phyloP scores from a whole-genome alignment of 2,329 filamentous ascomycete species.

The Colletotrichum nymphaeae region DNA sequence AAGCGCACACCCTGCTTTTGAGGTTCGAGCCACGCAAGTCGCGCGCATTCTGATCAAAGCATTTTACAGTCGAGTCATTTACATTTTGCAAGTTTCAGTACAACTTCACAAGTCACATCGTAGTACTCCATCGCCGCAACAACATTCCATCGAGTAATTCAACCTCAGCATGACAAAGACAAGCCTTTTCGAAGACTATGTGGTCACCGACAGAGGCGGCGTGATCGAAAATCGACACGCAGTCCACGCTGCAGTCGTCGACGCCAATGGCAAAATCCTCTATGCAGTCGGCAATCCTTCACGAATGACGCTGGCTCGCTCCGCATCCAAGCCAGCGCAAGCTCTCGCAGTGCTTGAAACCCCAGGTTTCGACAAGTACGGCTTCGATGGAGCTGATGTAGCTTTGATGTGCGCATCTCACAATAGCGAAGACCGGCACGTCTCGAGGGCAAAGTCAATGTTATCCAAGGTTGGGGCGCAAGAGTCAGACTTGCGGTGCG shows the following conservation, averaged over 20 bases:
- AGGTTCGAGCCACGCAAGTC: not conserved
- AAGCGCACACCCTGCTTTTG: not conserved
- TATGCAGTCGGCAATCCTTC: conserved; percentile 52
- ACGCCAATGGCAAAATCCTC: conserved; percentile 50
- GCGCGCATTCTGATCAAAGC: not conserved
- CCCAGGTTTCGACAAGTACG: conserved; percentile 48
- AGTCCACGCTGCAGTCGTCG: conserved; percentile 55
- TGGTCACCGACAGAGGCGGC: conserved; percentile 51
- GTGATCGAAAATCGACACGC: conserved; percentile 56
- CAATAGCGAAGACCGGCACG: conserved; percentile 54
- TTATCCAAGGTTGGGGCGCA: conserved; percentile 45
- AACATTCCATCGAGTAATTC: not conserved
- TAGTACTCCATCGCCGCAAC: not conserved
- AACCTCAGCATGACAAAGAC: not conserved
- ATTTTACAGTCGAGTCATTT: not conserved
- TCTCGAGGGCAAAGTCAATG: conserved; percentile 50
- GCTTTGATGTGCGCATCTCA: conserved; percentile 61
- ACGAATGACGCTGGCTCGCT: conserved; percentile 55
- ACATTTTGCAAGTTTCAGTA: not conserved
- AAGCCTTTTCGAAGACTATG: conserved; percentile 40
- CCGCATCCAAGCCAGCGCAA: conserved; percentile 58
- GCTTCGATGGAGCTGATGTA: conserved; percentile 53
- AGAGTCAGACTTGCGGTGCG: conserved; percentile 54
- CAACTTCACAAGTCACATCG: not conserved
- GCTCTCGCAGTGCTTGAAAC: conserved; percentile 57